Percentiles rank a stretch among this genome's conserved stretches.
Conservation (phyloP, 768 basidiomycete species). For the Phanerochaete carnosa region DNA sequence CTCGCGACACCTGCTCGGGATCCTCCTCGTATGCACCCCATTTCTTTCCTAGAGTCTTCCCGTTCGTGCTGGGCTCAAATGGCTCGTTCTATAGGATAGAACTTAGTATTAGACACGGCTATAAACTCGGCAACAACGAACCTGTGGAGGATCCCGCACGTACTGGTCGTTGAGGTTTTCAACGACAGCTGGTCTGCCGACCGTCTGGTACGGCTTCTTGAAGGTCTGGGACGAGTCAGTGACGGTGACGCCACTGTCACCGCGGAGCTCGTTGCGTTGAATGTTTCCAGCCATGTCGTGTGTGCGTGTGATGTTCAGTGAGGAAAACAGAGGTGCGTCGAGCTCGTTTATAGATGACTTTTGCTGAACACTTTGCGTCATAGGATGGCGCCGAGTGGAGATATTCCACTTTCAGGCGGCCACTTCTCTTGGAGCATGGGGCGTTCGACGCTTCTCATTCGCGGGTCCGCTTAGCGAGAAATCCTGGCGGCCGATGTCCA, state of each 20-base stretch:
- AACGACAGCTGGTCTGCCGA: constrained; percentile 22
- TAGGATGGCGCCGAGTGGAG: background rate
- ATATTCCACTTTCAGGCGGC: background rate
- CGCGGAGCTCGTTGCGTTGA: background rate
- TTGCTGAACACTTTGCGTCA: background rate
- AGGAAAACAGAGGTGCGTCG: background rate
- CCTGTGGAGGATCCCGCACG: constrained; percentile 27
- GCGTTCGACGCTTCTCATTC: too few relatives aligned
- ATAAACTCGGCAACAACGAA: constrained; percentile 7
- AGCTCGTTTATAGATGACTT: background rate
- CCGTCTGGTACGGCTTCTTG: constrained; percentile 29
- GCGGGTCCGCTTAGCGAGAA: too few relatives aligned
- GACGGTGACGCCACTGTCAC: background rate
- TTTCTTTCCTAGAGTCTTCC: constrained; percentile 17
- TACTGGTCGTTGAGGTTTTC: constrained; percentile 35
- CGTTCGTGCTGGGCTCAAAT: constrained; percentile 3
- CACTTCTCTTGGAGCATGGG: background rate
- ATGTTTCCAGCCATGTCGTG: background rate
- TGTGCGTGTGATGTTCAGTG: background rate
- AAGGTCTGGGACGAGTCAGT: constrained; percentile 18
- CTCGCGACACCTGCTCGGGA: constrained; percentile 8
- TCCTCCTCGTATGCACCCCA: constrained; percentile 19
- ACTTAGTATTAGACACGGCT: background rate
- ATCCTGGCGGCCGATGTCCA: too few relatives aligned
- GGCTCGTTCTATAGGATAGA: constrained; percentile 16